Evolutionary conservation across 441 rosid species (phyloP).

Genomic region (Pelargonium fulgidum): DNA sequence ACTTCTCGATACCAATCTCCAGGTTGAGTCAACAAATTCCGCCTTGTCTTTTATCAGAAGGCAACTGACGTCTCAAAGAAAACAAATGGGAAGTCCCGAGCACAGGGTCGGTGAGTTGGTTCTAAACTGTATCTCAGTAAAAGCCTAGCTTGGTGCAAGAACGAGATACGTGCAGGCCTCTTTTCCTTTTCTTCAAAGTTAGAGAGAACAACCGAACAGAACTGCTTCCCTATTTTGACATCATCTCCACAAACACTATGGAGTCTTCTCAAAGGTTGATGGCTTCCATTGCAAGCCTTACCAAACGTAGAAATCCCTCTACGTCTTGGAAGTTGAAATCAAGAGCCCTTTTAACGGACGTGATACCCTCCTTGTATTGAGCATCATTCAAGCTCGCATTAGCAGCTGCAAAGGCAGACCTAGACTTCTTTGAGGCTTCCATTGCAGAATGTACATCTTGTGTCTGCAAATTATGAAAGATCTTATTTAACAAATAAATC

Average conservation of each 20-base stretch:
- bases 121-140: slow-evolving; percentile 16
- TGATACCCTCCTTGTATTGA: slow-evolving; percentile 48
- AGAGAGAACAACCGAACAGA: slow-evolving; percentile 17
- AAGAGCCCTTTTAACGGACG: slow-evolving; percentile 70
- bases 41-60: slow-evolving; percentile 23
- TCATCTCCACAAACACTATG: slow-evolving; percentile 24
- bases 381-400: slow-evolving; percentile 41
- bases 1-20: slow-evolving; percentile 21
- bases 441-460: slow-evolving; percentile 75
- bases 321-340: slow-evolving; percentile 92
- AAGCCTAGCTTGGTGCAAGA: slow-evolving; percentile 16
- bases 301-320: slow-evolving; percentile 67
- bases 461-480: slow-evolving; percentile 43
- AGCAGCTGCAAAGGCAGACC: slow-evolving; percentile 55
- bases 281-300: slow-evolving; percentile 78
- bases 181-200: slow-evolving; percentile 16
- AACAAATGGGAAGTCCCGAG: slow-evolving; percentile 18
- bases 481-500: not conserved
- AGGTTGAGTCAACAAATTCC: slow-evolving; percentile 19
- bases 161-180: slow-evolving; percentile 18
- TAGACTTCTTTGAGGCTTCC: slow-evolving; percentile 91
- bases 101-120: slow-evolving; percentile 13
- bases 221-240: slow-evolving; percentile 22
- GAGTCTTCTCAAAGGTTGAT: slow-evolving; percentile 44
- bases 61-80: slow-evolving; percentile 26